Conservation (phyloP, 345 rosid genomes). For the Moringa oleifera region DNA sequence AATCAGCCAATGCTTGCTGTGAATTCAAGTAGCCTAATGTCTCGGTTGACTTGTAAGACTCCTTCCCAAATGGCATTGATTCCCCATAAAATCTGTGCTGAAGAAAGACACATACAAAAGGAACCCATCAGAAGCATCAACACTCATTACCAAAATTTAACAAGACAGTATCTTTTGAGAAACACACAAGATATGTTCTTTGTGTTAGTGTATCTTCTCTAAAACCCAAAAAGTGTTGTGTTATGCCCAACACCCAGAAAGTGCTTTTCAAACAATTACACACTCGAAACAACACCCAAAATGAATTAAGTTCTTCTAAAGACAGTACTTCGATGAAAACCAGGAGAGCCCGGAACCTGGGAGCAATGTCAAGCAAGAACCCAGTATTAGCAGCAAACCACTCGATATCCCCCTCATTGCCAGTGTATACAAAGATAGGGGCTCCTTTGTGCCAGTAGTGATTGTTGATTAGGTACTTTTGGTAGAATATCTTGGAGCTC, state of each 20-base stretch:
- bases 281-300: too few species aligned
- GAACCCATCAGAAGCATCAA: neutral
- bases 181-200: slow-evolving; percentile 3
- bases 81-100: slow-evolving; percentile 85
- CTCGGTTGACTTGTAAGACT: slow-evolving; percentile 46
- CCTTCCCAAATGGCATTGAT: slow-evolving; percentile 64
- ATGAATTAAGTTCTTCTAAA: neutral
- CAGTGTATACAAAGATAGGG: slow-evolving; percentile 72
- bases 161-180: neutral
- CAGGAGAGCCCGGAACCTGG: slow-evolving; percentile 68
- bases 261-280: neutral
- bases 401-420: slow-evolving; percentile 79
- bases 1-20: slow-evolving; percentile 82
- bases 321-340: slow-evolving; percentile 67
- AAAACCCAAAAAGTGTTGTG: neutral
- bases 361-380: slow-evolving; percentile 75
- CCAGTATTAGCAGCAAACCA: slow-evolving; percentile 87
- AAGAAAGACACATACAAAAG: slow-evolving; percentile 6
- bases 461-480: slow-evolving; percentile 62
- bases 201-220: neutral
- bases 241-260: neutral
- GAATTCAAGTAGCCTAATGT: slow-evolving; percentile 68
- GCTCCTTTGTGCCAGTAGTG: slow-evolving; percentile 49
- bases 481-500: slow-evolving; percentile 53
- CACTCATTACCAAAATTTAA: neutral